These are phyloP conservation scores for Blastobotrys apis DNA, from an alignment of 1,139 yeast genomes.

Conservation along the genomic window DNA sequence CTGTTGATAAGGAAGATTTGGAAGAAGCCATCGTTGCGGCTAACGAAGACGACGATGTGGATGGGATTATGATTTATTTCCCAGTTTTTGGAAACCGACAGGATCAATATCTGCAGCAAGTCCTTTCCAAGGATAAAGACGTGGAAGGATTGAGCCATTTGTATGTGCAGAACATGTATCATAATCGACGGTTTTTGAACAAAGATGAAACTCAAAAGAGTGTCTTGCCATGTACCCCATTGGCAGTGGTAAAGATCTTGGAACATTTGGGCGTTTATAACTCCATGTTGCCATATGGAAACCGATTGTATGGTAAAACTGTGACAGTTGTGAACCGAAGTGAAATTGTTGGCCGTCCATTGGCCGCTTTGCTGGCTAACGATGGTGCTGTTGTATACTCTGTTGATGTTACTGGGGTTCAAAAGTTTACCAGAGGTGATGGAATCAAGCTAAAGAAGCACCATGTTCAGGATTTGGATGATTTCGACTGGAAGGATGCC, in stretches of 20 bases:
- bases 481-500: constrained; percentile 53
- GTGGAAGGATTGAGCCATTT: constrained; percentile 92
- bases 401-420: constrained; percentile 80
- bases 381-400: constrained; percentile 97
- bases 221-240: constrained; percentile 91
- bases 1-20: constrained; percentile 71
- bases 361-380: constrained; percentile 92
- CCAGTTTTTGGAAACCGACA: constrained; percentile 95
- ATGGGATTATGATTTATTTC: constrained; percentile 97
- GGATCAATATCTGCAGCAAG: constrained; percentile 92
- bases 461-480: constrained; percentile 61
- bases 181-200: constrained; percentile 81
- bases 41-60: constrained; percentile 67
- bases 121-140: constrained; percentile 79
- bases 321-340: constrained; percentile 86
- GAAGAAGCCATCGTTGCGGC: constrained; percentile 82
- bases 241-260: constrained; percentile 88
- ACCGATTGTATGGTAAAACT: constrained; percentile 88
- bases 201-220: constrained; percentile 63
- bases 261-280: constrained; percentile 90
- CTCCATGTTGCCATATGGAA: constrained; percentile 75
- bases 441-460: constrained; percentile 80
- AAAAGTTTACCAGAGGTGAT: constrained; percentile 90
- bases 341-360: constrained; percentile 94
- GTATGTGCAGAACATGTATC: constrained; percentile 91